Conservation (phyloP, 208 protist genomes). For the Zelonia costaricensis region DNA sequence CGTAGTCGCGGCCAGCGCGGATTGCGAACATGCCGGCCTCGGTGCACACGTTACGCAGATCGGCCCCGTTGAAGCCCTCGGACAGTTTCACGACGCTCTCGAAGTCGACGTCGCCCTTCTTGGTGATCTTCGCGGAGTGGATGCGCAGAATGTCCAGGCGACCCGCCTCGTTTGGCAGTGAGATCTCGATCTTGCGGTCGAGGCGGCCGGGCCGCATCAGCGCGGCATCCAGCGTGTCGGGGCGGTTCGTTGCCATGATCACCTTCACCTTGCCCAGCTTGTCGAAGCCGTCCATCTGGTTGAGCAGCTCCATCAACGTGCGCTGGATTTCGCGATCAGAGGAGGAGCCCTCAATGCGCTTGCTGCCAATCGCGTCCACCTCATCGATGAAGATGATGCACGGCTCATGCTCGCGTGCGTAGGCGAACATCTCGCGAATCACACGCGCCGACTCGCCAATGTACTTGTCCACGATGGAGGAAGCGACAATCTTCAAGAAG, state of each 20-base stretch:
- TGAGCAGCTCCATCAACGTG: slow-evolving; percentile 99
- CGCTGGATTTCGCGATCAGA: slow-evolving; percentile 99
- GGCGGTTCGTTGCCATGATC: slow-evolving; percentile 99
- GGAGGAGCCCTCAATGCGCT: slow-evolving; percentile 98
- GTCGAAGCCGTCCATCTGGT: slow-evolving; percentile 99
- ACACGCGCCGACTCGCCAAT: slow-evolving; percentile 99
- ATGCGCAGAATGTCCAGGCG: slow-evolving; percentile 98
- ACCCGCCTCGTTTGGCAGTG: slow-evolving; percentile 97
- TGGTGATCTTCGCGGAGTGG: slow-evolving; percentile 96
- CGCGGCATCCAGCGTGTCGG: slow-evolving; percentile 96
- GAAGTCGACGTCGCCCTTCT: slow-evolving; percentile 98
- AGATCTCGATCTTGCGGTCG: slow-evolving; percentile 98
- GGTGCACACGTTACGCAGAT: slow-evolving; percentile 98
- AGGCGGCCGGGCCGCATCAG: slow-evolving; percentile 97
- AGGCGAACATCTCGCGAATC: slow-evolving; percentile 99
- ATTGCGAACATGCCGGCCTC: slow-evolving; percentile 99
- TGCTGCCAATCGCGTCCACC: slow-evolving; percentile 99
- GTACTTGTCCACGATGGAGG: slow-evolving; percentile 99
- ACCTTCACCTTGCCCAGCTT: slow-evolving; percentile 98
- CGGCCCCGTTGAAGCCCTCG: slow-evolving; percentile 99
- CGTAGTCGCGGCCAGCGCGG: slow-evolving; percentile 96
- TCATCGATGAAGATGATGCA: slow-evolving; percentile 99
- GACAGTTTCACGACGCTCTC: slow-evolving; percentile 98
- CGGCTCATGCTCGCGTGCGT: slow-evolving; percentile 97
- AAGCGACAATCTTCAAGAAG: slow-evolving; percentile 99